Base-by-base conservation (phyloP, 257 asterid genomes). In the Capsicum baccatum region DNA sequence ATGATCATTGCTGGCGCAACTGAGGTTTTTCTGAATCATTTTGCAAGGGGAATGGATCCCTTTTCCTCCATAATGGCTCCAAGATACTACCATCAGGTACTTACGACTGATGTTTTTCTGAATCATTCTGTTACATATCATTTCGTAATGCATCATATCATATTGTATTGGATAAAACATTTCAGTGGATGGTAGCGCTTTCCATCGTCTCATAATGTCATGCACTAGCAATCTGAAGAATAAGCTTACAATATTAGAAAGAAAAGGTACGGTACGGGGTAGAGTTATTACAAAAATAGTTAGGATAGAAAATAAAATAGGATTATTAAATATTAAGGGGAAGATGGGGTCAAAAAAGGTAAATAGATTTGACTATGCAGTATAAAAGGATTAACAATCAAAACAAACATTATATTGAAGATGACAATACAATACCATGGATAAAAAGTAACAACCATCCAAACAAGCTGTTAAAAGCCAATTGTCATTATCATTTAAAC, bases 41-140 rank as follows among this genome's bases (percentile, higher is more conserved):
- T 92, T 21, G 88, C 78, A 26, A 87, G 84, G 79, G 88, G 87
- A 79, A 90, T 90, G 98, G 92, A 90, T 84, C 98, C 98, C 39
- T 89, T 91, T 50, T 86, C 92, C 66, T 84, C 95, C 8, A 93
- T 93, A 60, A 67, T 87, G 88, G 91, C 92, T 88, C 94, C 98
- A 83, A 91, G 98, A 89, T 63, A 56, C 54, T 94, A 92, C 83
- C 93, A 92, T 85, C 87, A 89, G 94, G 98, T 93, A 62, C 57
- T 62, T 39, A 6, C 67, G 33, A 37, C 76, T 15, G 13, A 37
- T 0, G 3, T 15, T 37, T 68, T 37, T 15, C 52, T 10, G 3
- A 39, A 68, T 37, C 52, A 68, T 68, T 68, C 8, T 0, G 52
- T 68, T 3, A 37, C 52, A 8, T 69, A 39, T 69, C 15, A 54